Conservation (phyloP, 2,329 filamentous ascomycete species). For the Fusarium heterosporum region DNA sequence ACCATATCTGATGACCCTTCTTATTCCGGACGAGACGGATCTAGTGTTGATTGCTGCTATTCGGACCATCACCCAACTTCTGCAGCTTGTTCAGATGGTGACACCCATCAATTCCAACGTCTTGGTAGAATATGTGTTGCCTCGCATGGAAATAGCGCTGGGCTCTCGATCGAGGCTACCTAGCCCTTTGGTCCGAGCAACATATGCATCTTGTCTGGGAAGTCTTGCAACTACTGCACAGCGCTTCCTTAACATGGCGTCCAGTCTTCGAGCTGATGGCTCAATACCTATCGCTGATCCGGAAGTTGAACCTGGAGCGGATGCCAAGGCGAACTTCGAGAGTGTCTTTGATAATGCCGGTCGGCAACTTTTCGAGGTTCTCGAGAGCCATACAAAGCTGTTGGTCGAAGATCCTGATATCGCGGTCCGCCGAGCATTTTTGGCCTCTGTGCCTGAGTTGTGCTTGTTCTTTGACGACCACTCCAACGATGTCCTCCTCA, state of each 20-base stretch:
- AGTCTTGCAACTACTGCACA: constrained; percentile 88
- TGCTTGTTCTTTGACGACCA: constrained; percentile 96
- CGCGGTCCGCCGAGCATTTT: constrained; percentile 88
- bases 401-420: constrained; percentile 88
- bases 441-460: constrained; percentile 89
- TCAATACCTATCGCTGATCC: constrained; percentile 82
- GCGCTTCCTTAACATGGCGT: constrained; percentile 89
- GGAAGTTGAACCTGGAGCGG: constrained; percentile 78
- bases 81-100: constrained; percentile 88
- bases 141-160: constrained; percentile 68
- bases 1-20: constrained; percentile 85
- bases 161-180: constrained; percentile 60
- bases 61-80: constrained; percentile 86
- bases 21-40: constrained; percentile 81
- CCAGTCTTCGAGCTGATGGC: constrained; percentile 85
- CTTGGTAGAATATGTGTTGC: constrained; percentile 75
- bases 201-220: constrained; percentile 92
- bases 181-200: constrained; percentile 81
- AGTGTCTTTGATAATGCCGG: constrained; percentile 90
- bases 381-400: constrained; percentile 89
- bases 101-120: constrained; percentile 80
- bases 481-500: constrained; percentile 94
- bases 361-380: constrained; percentile 81
- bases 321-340: constrained; percentile 78
- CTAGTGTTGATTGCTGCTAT: constrained; percentile 88